Base-by-base conservation (phyloP, 768 basidiomycete genomes). In the Panellus pusillus region DNA sequence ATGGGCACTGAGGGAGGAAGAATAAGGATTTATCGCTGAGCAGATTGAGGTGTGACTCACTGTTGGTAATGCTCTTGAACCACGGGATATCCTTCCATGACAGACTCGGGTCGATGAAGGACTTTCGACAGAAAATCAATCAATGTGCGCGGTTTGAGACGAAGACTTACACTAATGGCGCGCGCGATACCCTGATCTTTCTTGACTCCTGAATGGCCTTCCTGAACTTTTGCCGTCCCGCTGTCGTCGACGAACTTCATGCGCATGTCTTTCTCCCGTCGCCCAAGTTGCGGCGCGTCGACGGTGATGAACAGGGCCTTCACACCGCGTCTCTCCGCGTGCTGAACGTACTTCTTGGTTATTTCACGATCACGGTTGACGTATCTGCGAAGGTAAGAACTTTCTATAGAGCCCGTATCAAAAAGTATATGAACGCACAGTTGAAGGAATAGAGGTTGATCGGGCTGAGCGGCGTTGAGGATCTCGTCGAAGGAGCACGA, bases 401-500 rank as follows among this genome's bases (percentile, higher is more conserved):
- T 46, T 35, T 8, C 48, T 44, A 58, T 18, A 44, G 19, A 11
- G 38, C 9, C n/a, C 41, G 6, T 28, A 9, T 35, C 20, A 0
- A 32, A 46, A 7, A 13, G 28, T 27, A 20, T 2, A 14, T 18
- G 27, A 2, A 66, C 83, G 60, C 66, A 92, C 77, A 98, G 72
- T 68, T 98, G 96, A 46, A 97, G 69, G 69, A 94, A 94, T 65
- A 90, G 89, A 4, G 82, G 74, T 70, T 98, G 95, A 1, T 79
- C 83, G 4, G 87, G 86, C 38, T 79, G 71, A 12, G 93, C 89
- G 0, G 84, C 89, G 66, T 96, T 89, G n/a, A 97, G 78, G 45
- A 98, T 83, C 68, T 98, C 93, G 66, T 98, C 94, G 68, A 98
- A 97, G 0, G 92, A 91, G 69, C 94, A 98, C 0, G 91, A 94